Base-by-base conservation (phyloP, 2,329 filamentous ascomycete genomes). In the Colletotrichum cordylinicola region DNA sequence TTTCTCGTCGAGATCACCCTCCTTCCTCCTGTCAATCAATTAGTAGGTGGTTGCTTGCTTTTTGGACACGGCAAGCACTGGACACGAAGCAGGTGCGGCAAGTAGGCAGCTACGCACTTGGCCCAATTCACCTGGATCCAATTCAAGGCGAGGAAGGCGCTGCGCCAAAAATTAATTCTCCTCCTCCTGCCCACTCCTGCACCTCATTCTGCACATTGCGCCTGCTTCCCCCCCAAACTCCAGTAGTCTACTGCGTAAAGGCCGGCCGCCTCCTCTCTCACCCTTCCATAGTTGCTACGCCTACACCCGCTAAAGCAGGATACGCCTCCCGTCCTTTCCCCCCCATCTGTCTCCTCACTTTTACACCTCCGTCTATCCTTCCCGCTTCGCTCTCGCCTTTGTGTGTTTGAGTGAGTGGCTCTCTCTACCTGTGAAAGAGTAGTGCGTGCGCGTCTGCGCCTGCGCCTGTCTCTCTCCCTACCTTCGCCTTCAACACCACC, bases 301-400 rank as follows among this genome's bases (percentile, higher is more conserved):
- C 7, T 66, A 75, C 73, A 35, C 73, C 73, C 43, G 33, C 24
- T 31, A 35, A n/a, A 60, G n/a, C 39, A 39, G 70, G 18, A 55
- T 31, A 72, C 72, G 35, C 69, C 69, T 33, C 67, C 27, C 56
- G 37, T 29, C 35, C 12, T 48, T 33, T n/a, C 35, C 67, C 67
- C 48, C 12, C n/a, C 24, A 13, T 21, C n/a, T 33, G 27, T 60
- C 66, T 68, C 52, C 48, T 68, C 66, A 43, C 56, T 52, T 35
- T 35, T 52, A 52, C 56, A 33, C 35, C 27, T 61, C 37, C 18
- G 8, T 70, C 33, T 39, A 64, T 64, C 64, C 33, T 64, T 65
- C 64, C 55, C 29, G 64, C 64, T 73, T 73, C 73, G 56, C 64
- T 68, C 64, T 58, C n/a, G 52, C 43, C 69, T 35, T 60, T 68